Evolutionary conservation across 352 stramenopile species (phyloP).

Genomic region (Phytophthora cryptogea): DNA sequence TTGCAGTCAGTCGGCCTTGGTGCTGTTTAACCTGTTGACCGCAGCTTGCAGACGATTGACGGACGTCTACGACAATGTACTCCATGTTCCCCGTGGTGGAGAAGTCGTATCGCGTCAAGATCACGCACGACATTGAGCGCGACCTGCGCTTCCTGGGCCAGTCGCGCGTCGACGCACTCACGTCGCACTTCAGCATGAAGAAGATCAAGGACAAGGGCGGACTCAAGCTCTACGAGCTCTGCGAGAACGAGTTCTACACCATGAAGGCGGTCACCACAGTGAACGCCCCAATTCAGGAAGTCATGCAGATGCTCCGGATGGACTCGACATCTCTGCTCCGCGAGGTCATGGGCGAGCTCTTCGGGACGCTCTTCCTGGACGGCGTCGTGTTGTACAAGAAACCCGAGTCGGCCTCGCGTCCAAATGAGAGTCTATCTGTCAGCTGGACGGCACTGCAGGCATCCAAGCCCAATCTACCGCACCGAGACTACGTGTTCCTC

Average conservation of each 20-base stretch:
- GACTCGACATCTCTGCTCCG: constrained; percentile 64
- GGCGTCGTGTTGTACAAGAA: constrained; percentile 73
- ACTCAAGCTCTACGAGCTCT: constrained; percentile 79
- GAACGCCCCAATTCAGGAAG: constrained; percentile 70
- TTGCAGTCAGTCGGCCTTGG: neutral
- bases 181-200: constrained; percentile 80
- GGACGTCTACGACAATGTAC: constrained; percentile 33
- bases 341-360: constrained; percentile 83
- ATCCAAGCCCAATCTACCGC: constrained; percentile 80
- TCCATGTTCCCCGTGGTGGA: constrained; percentile 88
- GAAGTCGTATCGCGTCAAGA: constrained; percentile 79
- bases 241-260: constrained; percentile 85
- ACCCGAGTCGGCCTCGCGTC: constrained; percentile 49
- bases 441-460: constrained; percentile 85
- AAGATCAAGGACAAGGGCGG: constrained; percentile 72
- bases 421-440: constrained; percentile 75
- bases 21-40: neutral
- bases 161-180: constrained; percentile 81
- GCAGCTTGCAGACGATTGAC: neutral
- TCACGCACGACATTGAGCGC: constrained; percentile 84
- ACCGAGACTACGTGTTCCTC: constrained; percentile 89
- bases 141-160: constrained; percentile 85
- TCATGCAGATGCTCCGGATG: constrained; percentile 85
- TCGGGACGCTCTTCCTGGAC: constrained; percentile 84
- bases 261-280: constrained; percentile 83